Base-by-base conservation (phyloP, 345 rosid genomes). In the Lepidium africanum region DNA sequence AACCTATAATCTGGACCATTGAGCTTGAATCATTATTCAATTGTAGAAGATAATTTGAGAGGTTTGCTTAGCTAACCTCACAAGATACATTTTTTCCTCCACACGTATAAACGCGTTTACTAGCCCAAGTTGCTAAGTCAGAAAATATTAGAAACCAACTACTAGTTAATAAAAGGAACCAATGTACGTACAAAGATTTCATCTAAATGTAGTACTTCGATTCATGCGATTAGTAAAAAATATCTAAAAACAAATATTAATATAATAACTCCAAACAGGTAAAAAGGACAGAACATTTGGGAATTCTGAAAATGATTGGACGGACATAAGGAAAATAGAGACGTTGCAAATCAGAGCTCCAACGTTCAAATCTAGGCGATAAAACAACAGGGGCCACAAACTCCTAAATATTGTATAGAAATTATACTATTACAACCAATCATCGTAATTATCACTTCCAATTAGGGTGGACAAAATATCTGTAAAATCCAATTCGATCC, bases 321-420 rank as follows among this genome's bases (percentile, higher is more conserved):
- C n/a, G 19, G 33, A 30, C 33, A 30, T 27, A 43, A 23, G 3
- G 30, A 51, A 65, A 73, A 66, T 30, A 67, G 63, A 73, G 77
- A 73, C 77, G 77, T 67, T 73, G 50, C 62, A 59, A 51, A 59
- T 3, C 9, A 50, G 55, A 66, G 36, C 42, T 51, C 19, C 16
- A 73, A 73, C 72, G 77, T 73, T 73, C 68, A 52, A 59, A 73
- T 51, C 16, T 35, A 13, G 33, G 17, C 50, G 23, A 42, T 10
- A 50, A 43, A 54, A 67, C 49, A 50, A 35, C 49, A 50, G 16
- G 16, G 51, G 17, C 8, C 72, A 73, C 67, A 51, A 23, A 23
- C 6, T 15, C 21, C 19, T 53, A n/a, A 27, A 4, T 27, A 21
- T 3, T 21, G 3, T 21, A 27, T 25, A 25, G 2, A 25, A 25